Evolutionary conservation across 2,329 filamentous ascomycete species (phyloP).

Genomic region (Drechslerella stenobrocha): DNA sequence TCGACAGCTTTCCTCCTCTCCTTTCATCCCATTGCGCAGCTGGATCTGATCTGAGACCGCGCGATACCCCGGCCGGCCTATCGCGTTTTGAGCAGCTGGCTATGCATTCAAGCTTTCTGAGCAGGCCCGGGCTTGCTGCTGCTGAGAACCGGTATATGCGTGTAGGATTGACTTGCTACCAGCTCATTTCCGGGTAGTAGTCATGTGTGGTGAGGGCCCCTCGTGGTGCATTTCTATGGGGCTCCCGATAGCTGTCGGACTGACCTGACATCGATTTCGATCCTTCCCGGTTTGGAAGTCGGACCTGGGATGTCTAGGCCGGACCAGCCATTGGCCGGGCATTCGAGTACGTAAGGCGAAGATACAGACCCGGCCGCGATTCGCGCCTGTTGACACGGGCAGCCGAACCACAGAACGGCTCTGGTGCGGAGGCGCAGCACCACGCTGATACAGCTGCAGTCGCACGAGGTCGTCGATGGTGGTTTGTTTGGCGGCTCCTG

Average conservation of each 20-base stretch:
- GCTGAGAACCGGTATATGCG: neutral
- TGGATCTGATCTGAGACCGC: conserved; percentile 9
- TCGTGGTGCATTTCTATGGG: neutral
- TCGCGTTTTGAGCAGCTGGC: conserved; percentile 39
- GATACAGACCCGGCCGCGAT: conserved; percentile 3
- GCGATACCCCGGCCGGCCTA: conserved; percentile 18
- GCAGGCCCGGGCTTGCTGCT: conserved; percentile 7
- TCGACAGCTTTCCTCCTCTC: neutral
- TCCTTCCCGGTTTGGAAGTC: conserved; percentile 45
- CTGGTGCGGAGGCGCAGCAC: no score
- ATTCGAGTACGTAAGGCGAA: conserved; percentile 26
- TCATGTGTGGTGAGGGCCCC: neutral
- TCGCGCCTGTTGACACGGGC: no score
- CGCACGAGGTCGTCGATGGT: neutral
- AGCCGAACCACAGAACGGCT: no score
- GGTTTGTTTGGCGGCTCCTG: conserved; percentile 20
- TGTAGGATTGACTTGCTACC: neutral
- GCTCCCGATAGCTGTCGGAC: neutral
- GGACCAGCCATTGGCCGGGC: neutral
- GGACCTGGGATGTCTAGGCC: conserved; percentile 12
- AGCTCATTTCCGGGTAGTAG: conserved; percentile 5
- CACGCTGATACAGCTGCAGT: neutral
- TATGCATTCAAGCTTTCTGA: conserved; percentile 46
- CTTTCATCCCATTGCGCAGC: conserved; percentile 44
- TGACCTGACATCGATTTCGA: no score